Evolutionary conservation across 345 rosid species (phyloP).

Genomic region (Streptanthus diversifolius): DNA sequence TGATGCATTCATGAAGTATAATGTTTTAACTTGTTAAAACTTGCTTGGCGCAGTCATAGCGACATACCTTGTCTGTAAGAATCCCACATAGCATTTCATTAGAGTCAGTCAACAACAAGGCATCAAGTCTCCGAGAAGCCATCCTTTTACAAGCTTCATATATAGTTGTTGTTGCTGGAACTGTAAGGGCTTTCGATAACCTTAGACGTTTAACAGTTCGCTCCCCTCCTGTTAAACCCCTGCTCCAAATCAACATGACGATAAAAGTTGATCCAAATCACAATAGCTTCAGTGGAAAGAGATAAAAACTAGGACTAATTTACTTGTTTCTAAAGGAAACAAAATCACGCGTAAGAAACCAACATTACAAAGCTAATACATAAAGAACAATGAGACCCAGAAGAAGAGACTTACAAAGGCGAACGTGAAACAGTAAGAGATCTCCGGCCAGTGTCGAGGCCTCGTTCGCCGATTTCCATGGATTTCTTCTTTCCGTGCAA

Average conservation of each 20-base stretch:
- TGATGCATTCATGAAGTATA: not conserved
- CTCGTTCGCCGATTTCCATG: constrained; percentile 45
- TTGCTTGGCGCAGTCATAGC: not conserved
- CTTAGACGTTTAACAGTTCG: constrained; percentile 89
- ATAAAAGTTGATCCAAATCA: not conserved
- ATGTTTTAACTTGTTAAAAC: not conserved
- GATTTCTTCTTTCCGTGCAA: constrained; percentile 51
- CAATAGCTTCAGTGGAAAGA: not conserved
- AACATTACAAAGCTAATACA: not conserved
- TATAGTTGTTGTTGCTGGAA: constrained; percentile 76
- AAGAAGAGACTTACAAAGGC: constrained; percentile 44
- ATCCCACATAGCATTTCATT: constrained; percentile 96
- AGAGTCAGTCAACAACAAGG: constrained; percentile 84
- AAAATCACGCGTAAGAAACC: not conserved
- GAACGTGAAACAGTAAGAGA: constrained; percentile 59
- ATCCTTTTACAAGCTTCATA: constrained; percentile 89
- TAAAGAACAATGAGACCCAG: not conserved
- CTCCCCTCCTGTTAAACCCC: constrained; percentile 77
- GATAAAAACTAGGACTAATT: not conserved
- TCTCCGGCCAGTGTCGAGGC: constrained; percentile 52
- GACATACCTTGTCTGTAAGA: constrained; percentile 86
- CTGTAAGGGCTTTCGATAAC: constrained; percentile 84
- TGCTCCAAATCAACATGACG: constrained; percentile 25
- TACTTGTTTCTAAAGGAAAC: constrained; percentile 1
- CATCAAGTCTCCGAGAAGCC: constrained; percentile 96